These are phyloP conservation scores for Vicia sativa DNA, from an alignment of 306 rosid species.

Conservation along the genomic window DNA sequence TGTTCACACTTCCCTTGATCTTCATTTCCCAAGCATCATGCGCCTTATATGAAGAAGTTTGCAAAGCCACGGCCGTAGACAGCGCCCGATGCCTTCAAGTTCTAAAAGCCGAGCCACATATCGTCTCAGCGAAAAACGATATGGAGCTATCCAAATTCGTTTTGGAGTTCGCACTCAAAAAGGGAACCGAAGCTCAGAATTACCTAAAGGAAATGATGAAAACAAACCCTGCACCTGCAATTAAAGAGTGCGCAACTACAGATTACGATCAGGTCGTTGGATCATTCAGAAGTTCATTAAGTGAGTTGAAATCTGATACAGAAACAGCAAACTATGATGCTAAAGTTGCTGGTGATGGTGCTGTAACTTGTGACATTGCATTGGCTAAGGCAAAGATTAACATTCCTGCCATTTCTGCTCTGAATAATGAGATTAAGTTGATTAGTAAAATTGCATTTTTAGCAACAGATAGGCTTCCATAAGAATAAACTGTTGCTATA, in stretches of 20 bases:
- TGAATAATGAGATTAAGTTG: constrained; percentile 9
- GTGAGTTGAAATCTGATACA: not conserved
- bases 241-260: constrained; percentile 11
- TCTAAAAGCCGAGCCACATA: not conserved
- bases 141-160: not conserved
- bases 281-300: constrained; percentile 40
- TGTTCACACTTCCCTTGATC: constrained; percentile 38
- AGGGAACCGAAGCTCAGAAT: not conserved
- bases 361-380: constrained; percentile 15
- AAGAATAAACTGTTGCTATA: not conserved
- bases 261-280: constrained; percentile 26
- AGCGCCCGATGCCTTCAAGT: constrained; percentile 7
- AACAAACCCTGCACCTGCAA: constrained; percentile 24
- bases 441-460: constrained; percentile 32
- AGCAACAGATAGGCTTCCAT: constrained; percentile 17
- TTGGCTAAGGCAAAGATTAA: constrained; percentile 9
- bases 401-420: constrained; percentile 19
- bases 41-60: not conserved
- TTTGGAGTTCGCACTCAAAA: not conserved
- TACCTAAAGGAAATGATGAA: not conserved
- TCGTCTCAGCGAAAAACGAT: not conserved
- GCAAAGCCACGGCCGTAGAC: not conserved
- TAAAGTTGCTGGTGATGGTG: constrained; percentile 42
- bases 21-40: constrained; percentile 23
- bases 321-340: constrained; percentile 41